These are phyloP conservation scores for Diutina siamensis DNA, from an alignment of 1,139 yeast species.

Conservation along the genomic window DNA sequence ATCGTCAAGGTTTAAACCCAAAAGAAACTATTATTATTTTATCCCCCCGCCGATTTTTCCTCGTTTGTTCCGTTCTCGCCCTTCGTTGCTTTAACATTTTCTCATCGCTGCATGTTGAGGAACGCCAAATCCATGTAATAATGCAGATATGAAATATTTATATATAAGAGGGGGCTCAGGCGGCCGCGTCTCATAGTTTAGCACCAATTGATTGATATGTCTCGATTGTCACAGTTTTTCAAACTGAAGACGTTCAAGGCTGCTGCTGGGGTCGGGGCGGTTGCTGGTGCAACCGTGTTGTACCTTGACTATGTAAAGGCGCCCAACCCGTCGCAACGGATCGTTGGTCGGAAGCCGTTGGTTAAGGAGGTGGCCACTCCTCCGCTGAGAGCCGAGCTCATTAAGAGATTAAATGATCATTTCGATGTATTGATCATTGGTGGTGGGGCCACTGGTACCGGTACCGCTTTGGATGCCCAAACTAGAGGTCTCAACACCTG, in stretches of 20 bases:
- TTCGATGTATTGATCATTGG: slow-evolving; percentile 82
- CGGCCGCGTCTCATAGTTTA: too few species aligned
- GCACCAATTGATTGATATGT: too few species aligned
- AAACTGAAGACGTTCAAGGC: slow-evolving; percentile 19
- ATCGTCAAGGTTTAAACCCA: too few species aligned
- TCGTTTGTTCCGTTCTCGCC: neutral
- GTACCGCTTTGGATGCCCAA: slow-evolving; percentile 86
- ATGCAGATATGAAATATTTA: neutral
- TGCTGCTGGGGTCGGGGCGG: slow-evolving; percentile 21
- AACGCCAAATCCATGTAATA: neutral
- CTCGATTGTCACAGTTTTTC: slow-evolving; percentile 12
- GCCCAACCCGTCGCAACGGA: slow-evolving; percentile 17
- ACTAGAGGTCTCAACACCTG: slow-evolving; percentile 88
- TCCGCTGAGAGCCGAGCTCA: slow-evolving; percentile 24
- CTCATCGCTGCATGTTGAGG: neutral
- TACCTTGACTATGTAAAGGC: slow-evolving; percentile 32
- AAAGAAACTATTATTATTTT: too few species aligned
- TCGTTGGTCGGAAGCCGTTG: slow-evolving; percentile 1
- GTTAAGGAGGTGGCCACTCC: slow-evolving; percentile 12
- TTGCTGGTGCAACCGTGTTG: slow-evolving; percentile 26
- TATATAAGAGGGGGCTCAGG: neutral
- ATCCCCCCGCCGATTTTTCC: neutral
- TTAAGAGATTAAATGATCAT: slow-evolving; percentile 28
- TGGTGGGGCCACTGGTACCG: slow-evolving; percentile 95
- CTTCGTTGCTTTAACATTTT: neutral